Conservation (phyloP, 352 stramenopile species). For the Globisporangium perplexum region DNA sequence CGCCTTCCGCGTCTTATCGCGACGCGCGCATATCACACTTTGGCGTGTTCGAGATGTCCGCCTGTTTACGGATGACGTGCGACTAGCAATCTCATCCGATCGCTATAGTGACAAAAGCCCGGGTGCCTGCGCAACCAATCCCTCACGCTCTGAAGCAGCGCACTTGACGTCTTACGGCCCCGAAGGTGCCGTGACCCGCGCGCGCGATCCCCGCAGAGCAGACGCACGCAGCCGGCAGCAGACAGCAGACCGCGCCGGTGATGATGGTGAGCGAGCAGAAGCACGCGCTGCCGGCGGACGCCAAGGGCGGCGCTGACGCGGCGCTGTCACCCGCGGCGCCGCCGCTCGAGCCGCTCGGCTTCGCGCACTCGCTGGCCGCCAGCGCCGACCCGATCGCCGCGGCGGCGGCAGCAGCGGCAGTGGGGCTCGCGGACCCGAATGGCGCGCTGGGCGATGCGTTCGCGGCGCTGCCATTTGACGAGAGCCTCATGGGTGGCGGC, state of each 20-base stretch:
- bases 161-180: neutral
- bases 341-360: neutral
- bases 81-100: neutral
- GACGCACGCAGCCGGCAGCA: no score
- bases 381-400: constrained; percentile 10
- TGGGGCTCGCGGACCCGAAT: constrained; percentile 14
- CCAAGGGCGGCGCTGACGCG: neutral
- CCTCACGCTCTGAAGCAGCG: constrained; percentile 2
- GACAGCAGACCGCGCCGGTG: neutral
- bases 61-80: neutral
- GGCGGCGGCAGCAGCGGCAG: constrained; percentile 9
- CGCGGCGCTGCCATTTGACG: constrained; percentile 46
- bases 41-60: no score
- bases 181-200: neutral
- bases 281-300: constrained; percentile 10
- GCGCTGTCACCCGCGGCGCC: neutral
- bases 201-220: no score
- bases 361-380: constrained; percentile 9
- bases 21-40: constrained; percentile 6
- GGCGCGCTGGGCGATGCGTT: constrained; percentile 10
- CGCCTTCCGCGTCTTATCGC: neutral
- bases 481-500: constrained; percentile 35
- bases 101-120: neutral
- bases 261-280: constrained; percentile 43
- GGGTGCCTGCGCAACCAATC: neutral